Base-by-base conservation (phyloP, 2,329 filamentous ascomycete genomes). In the Fusarium subglutinans region DNA sequence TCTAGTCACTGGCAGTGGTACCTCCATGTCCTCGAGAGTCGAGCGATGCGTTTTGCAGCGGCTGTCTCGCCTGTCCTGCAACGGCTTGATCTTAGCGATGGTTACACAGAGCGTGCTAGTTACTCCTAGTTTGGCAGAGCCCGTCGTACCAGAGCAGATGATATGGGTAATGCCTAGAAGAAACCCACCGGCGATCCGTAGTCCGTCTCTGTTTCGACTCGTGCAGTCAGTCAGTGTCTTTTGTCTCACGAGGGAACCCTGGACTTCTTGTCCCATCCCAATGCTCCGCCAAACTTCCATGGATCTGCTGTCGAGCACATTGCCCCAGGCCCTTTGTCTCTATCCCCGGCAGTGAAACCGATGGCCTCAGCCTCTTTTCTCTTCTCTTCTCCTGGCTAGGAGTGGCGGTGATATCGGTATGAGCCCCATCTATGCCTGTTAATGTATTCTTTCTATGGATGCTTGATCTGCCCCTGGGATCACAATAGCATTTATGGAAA, bases 71-170 rank as follows among this genome's bases (percentile, higher is more conserved):
- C 67, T 63, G 61, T 62, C 50, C 26, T 47, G 66, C 37, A 66
- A n/a, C 53, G 56, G 40, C 47, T 53, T 61, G 55, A 56, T 75
- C 63, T 62, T 69, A 69, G 62, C 57, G 55, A 64, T 71, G 57
- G 75, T 66, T 72, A 75, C 75, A 77, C 75, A 75, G 63, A 73
- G 63, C 64, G 63, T 75, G 60, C 74, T 76, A n/a, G n/a, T n/a
- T n/a, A 76, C 74, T 71, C 74, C 74, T 40, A 69, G 65, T 73
- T 63, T 66, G 70, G 73, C 50, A 66, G 61, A 72, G 45, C 57
- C 63, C 43, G 66, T 45, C 59, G 64, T 71, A 47, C 50, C 61
- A 71, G 70, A 59, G 57, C 47, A 72, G 59, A 59, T 59, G 62
- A 69, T 61, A 68, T 58, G 66, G 51, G 45, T 40, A 58, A 66